Percentiles rank a stretch among this genome's conserved stretches.
Conservation (phyloP, 176 grass and related monocot species). For the Avena insularis region DNA sequence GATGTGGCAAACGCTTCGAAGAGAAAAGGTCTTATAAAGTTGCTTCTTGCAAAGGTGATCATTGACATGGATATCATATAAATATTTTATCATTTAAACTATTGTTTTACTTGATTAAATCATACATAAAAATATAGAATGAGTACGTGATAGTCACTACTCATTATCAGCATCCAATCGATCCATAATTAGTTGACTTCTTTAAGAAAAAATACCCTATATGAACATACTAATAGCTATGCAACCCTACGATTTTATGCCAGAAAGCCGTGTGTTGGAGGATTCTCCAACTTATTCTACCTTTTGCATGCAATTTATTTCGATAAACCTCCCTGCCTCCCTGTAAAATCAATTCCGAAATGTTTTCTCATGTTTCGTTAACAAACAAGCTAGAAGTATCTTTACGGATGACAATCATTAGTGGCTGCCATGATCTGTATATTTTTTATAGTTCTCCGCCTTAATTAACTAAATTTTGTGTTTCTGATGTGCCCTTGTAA, state of each 20-base stretch:
- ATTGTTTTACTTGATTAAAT: background rate
- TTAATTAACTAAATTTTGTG: background rate
- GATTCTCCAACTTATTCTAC: slow-evolving; percentile 13
- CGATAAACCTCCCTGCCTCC: background rate
- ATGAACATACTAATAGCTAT: slow-evolving; percentile 11
- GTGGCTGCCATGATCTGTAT: background rate
- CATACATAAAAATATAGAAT: background rate
- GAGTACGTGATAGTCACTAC: slow-evolving; percentile 52
- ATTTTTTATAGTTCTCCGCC: background rate
- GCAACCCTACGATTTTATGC: background rate
- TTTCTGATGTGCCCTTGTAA: background rate
- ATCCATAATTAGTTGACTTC: slow-evolving; percentile 10
- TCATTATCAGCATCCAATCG: slow-evolving; percentile 40
- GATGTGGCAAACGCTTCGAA: no score
- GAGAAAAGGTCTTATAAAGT: no score
- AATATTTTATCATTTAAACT: background rate
- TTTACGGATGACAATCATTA: background rate
- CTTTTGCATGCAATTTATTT: background rate
- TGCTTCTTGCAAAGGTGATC: no score
- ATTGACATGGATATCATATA: background rate
- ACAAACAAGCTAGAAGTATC: background rate
- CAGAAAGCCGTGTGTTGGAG: slow-evolving; percentile 25
- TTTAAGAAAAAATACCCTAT: background rate
- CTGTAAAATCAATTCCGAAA: slow-evolving; percentile 4
- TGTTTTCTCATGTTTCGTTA: background rate